Base-by-base conservation (phyloP, 371 early-diverging fungal genomes). In the Apophysomyces trapeziformis region DNA sequence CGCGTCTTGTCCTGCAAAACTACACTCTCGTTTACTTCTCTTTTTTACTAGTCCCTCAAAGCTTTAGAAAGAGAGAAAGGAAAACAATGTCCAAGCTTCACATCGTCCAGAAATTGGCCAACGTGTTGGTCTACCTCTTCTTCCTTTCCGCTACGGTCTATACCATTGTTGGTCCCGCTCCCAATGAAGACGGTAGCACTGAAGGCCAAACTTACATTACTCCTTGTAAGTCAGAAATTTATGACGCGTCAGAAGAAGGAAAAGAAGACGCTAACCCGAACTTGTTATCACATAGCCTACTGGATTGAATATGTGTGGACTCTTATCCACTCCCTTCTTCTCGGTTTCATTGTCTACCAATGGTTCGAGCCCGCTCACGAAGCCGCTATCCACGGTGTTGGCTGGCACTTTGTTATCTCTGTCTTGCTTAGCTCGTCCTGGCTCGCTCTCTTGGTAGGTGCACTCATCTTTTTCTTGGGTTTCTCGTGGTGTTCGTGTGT, bases 391-490 rank as follows among this genome's bases (percentile, higher is more conserved):
- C 73, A 87, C 57, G 90, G 84, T 57, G 81, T 84, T 50, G 83
- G 85, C 41, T 84, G 87, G 84, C 87, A 86, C 71, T 91, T 91
- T 72, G 84, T 88, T 61, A 60, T 80, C 41, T 85, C 89, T 16
- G 82, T 82, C 18, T 62, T 90, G 62, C 73, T 88, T 54, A 85
- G 85, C 59, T 74, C 87, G 46, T 57, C 81, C 39, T 90, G 89
- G 88, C 75, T 86, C 41, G 74, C 71, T 69, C 79, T 87, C 35
- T 86, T 88, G 85, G 87, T 87, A 82, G 4, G 64, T 68, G 1
- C 64, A 59, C 3, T 38, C 50, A 1, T 50, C 47, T 16, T 58
- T 50, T 35, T 59, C 59, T 57, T 2, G 32, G 32, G 32, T 26
- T 26, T 26, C 32, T 26, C 2, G 32, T 26, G 32, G 32, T 26